Evolutionary conservation across 108 stramenopile genomes (phyloP).

Genomic region (Pseudonitzschia multistriata): DNA sequence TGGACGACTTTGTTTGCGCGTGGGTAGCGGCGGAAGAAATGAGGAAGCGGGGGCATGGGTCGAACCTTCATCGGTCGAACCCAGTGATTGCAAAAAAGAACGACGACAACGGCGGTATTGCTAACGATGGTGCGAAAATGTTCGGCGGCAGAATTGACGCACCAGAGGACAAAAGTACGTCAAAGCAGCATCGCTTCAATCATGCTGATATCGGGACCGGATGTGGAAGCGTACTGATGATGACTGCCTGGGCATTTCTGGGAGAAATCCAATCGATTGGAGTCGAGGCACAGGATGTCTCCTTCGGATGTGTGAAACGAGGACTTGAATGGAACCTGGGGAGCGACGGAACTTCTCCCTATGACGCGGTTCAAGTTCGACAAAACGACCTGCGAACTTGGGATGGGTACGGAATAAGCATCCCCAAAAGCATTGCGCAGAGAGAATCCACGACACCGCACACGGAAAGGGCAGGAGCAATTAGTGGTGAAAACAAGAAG

Average conservation of each 20-base stretch:
- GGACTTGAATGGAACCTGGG: slow-evolving; percentile 34
- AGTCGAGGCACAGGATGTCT: slow-evolving; percentile 33
- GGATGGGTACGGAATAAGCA: slow-evolving; percentile 7
- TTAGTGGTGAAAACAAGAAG: background rate
- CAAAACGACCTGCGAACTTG: slow-evolving; percentile 32
- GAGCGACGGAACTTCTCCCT: background rate
- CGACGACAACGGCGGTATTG: background rate
- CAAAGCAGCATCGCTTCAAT: background rate
- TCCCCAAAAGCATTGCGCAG: background rate
- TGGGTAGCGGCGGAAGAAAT: slow-evolving; percentile 40
- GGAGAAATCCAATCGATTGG: slow-evolving; percentile 27
- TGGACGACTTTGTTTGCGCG: slow-evolving; percentile 39
- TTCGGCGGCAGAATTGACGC: slow-evolving; percentile 20
- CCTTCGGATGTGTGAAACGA: slow-evolving; percentile 25
- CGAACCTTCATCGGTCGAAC: background rate
- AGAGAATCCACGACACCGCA: background rate
- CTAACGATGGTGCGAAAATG: background rate
- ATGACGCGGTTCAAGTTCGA: slow-evolving; percentile 15
- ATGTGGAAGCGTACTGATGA: slow-evolving; percentile 38
- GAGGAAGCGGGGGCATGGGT: slow-evolving; percentile 20
- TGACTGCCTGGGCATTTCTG: slow-evolving; percentile 38
- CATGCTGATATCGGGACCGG: slow-evolving; percentile 37
- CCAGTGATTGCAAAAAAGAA: background rate
- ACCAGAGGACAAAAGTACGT: background rate
- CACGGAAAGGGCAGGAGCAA: too few species aligned